These are phyloP conservation scores for Pythium oligandrum DNA, from an alignment of 352 stramenopile genomes.

Conservation along the genomic window DNA sequence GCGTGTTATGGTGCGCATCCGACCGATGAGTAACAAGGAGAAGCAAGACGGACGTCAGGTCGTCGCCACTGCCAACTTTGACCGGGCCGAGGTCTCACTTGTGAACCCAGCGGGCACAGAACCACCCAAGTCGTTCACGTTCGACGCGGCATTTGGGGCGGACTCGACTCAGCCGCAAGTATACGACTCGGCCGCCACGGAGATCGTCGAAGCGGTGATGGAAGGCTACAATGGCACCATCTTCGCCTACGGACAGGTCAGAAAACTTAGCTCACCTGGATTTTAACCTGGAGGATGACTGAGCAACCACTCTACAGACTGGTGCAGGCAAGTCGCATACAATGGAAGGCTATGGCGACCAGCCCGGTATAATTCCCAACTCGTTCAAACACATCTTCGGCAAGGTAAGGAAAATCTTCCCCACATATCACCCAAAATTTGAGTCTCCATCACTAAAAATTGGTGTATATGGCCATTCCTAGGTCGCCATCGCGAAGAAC, in stretches of 20 bases:
- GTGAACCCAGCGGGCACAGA: constrained; percentile 80
- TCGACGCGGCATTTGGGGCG: constrained; percentile 95
- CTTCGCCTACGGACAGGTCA: constrained; percentile 85
- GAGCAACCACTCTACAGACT: constrained; percentile 33
- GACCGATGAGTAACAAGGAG: constrained; percentile 93
- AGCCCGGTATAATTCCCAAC: constrained; percentile 87
- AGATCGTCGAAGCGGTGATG: constrained; percentile 90
- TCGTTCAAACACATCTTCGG: constrained; percentile 91
- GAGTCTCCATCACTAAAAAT: too few species aligned
- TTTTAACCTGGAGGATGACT: neutral
- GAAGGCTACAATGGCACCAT: constrained; percentile 93
- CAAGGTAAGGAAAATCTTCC: constrained; percentile 45
- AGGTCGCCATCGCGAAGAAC: constrained; percentile 79
- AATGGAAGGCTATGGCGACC: constrained; percentile 80
- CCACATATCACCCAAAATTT: too few species aligned
- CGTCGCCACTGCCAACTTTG: constrained; percentile 85
- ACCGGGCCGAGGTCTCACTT: constrained; percentile 87
- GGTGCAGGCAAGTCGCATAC: constrained; percentile 88
- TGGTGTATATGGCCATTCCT: neutral
- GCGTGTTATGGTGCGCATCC: constrained; percentile 95
- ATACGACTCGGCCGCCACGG: constrained; percentile 86
- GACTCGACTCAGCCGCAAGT: constrained; percentile 92
- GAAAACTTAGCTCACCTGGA: neutral
- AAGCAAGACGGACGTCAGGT: constrained; percentile 88
- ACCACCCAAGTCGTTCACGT: constrained; percentile 94